A percentile compares a stretch with the other conserved stretches of the same genome.
Evolutionary conservation across 164 flowering plant genomes (phyloP).

Genomic region (grape (Vitis vinifera)): DNA sequence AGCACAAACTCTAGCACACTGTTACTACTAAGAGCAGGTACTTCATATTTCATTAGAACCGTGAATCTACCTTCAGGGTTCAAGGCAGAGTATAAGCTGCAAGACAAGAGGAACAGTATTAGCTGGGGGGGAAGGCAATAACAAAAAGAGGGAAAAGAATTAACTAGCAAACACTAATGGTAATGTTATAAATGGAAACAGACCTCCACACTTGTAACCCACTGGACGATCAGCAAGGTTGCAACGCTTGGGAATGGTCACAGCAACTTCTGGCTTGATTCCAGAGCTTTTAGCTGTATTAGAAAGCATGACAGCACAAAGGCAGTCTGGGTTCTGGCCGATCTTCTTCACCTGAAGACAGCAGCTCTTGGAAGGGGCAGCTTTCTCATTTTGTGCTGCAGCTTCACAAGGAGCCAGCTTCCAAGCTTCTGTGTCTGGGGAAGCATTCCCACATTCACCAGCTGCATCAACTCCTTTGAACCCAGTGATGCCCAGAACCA

Average conservation of each 20-base stretch:
- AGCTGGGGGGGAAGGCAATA: neutral
- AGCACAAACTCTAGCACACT: neutral
- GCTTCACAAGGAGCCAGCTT: constrained; percentile 50
- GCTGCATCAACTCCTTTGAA: constrained; percentile 30
- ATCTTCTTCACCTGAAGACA: constrained; percentile 45
- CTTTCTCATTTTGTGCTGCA: constrained; percentile 45
- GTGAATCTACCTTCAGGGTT: neutral
- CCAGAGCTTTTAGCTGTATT: constrained; percentile 51
- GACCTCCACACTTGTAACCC: constrained; percentile 80
- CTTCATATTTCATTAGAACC: neutral
- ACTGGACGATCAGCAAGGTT: constrained; percentile 73
- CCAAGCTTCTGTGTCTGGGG: constrained; percentile 46
- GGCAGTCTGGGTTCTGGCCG: constrained; percentile 63
- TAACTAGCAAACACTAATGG: neutral
- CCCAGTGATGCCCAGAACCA: constrained; percentile 22
- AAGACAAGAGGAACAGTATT: constrained; percentile 15
- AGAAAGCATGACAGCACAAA: constrained; percentile 79
- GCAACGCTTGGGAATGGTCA: constrained; percentile 80
- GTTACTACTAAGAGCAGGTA: neutral
- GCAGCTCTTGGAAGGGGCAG: constrained; percentile 38
- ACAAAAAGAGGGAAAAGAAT: neutral
- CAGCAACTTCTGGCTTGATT: constrained; percentile 54
- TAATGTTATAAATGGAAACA: neutral
- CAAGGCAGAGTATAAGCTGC: constrained; percentile 67
- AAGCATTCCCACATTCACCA: constrained; percentile 49